Evolutionary conservation across 208 protist species (phyloP).

Genomic region (Trypanosoma rangeli): DNA sequence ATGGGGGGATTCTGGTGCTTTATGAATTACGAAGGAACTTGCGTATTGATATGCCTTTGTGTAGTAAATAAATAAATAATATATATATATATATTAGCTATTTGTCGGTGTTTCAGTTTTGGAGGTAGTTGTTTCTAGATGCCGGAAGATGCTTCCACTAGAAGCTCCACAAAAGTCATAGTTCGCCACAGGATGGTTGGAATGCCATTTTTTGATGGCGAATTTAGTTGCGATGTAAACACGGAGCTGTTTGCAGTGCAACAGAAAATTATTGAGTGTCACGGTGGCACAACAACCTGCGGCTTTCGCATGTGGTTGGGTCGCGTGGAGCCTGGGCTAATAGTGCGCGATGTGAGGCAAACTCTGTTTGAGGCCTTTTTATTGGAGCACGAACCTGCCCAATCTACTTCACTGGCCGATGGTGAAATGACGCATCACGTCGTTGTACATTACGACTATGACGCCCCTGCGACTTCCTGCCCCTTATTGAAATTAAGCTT

Average conservation of each 20-base stretch:
- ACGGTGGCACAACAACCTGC: conserved; percentile 43
- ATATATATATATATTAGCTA: no score
- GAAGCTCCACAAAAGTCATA: conserved; percentile 15
- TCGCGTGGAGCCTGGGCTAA: conserved; percentile 65
- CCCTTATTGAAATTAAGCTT: conserved; percentile 26
- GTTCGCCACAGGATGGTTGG: conserved; percentile 71
- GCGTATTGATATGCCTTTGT: background rate
- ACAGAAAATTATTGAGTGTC: conserved; percentile 47
- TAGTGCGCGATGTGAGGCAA: conserved; percentile 51
- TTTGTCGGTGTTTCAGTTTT: conserved; percentile 19
- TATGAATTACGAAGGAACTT: background rate
- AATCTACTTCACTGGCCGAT: background rate
- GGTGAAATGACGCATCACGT: conserved; percentile 14
- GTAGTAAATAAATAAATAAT: no score
- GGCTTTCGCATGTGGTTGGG: conserved; percentile 61
- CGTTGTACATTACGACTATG: conserved; percentile 78
- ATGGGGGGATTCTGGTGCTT: no score
- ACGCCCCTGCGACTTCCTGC: conserved; percentile 31
- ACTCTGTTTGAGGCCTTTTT: conserved; percentile 48
- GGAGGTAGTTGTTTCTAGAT: background rate
- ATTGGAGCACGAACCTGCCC: conserved; percentile 17
- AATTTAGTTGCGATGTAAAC: conserved; percentile 29
- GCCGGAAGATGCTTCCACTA: background rate
- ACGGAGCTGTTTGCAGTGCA: conserved; percentile 45
- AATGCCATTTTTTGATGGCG: conserved; percentile 63